Percentiles rank a stretch among this genome's conserved stretches.
Conservation (phyloP, 208 protist species). For the Kentomonas sorsogonicus region DNA sequence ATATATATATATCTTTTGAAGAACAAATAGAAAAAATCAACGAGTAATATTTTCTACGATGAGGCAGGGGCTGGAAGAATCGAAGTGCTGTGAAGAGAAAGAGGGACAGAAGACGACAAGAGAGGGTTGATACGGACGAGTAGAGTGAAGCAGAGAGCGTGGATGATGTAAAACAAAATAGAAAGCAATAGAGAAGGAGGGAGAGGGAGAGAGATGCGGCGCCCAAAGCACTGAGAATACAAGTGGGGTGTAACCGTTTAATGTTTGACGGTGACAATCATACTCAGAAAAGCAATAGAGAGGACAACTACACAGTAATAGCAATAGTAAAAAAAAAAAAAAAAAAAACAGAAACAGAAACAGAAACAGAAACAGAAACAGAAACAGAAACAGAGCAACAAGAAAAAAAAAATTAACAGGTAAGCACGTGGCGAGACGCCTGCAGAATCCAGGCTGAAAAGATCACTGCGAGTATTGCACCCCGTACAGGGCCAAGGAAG, state of each 20-base stretch:
- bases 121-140: too few relatives aligned
- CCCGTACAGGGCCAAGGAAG: conserved; percentile 49
- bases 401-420: conserved; percentile 19
- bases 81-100: too few relatives aligned
- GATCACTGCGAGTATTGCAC: conserved; percentile 22
- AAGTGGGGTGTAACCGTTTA: neutral
- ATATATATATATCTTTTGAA: too few relatives aligned
- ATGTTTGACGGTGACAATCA: neutral
- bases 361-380: neutral
- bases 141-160: too few relatives aligned
- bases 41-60: too few relatives aligned
- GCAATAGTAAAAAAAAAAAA: neutral
- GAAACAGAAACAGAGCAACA: conserved; percentile 4
- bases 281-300: neutral
- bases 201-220: too few relatives aligned
- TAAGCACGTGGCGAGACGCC: conserved; percentile 5
- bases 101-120: too few relatives aligned
- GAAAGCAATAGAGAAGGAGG: too few relatives aligned
- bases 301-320: conserved; percentile 1
- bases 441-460: conserved; percentile 27
- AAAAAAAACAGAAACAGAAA: conserved; percentile 6
- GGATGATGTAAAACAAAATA: too few relatives aligned
- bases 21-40: too few relatives aligned
- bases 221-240: neutral
- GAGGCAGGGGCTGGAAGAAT: too few relatives aligned